A percentile compares a stretch with the other conserved stretches of the same genome.
phyloP scores from a whole-genome alignment of 2,329 filamentous ascomycete species.

The Aspergillus ruber region DNA sequence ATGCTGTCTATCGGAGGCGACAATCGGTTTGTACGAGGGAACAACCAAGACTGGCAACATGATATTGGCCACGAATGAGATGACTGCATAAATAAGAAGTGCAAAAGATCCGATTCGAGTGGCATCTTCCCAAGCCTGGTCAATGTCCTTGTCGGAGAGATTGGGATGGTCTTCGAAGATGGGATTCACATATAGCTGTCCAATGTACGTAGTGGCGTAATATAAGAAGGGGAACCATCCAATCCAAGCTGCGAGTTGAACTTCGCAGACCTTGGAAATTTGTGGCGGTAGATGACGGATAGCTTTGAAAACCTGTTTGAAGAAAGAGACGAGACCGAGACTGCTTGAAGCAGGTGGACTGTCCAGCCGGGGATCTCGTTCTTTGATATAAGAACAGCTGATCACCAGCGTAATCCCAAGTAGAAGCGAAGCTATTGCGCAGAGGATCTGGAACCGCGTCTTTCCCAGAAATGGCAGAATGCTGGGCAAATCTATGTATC shows the following conservation, averaged over 20 bases:
- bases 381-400: conserved; percentile 63
- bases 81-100: conserved; percentile 78
- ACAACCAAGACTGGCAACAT: conserved; percentile 79
- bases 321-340: conserved; percentile 69
- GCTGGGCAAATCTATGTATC: conserved; percentile 71
- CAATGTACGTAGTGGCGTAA: conserved; percentile 90
- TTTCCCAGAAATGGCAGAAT: conserved; percentile 73
- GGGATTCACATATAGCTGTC: conserved; percentile 84
- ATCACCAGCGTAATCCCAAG: conserved; percentile 64
- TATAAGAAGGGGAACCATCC: conserved; percentile 95
- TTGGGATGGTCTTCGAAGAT: conserved; percentile 70
- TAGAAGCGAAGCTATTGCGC: conserved; percentile 71
- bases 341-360: conserved; percentile 54
- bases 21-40: conserved; percentile 57
- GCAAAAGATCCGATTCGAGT: conserved; percentile 86
- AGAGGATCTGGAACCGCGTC: conserved; percentile 89
- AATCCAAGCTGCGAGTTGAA: conserved; percentile 84
- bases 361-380: conserved; percentile 73
- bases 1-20: conserved; percentile 4
- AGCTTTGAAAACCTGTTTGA: conserved; percentile 67
- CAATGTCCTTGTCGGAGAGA: conserved; percentile 68
- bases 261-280: conserved; percentile 71
- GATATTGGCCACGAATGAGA: conserved; percentile 74
- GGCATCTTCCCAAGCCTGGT: conserved; percentile 73
- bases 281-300: conserved; percentile 74